Evolutionary conservation across 768 basidiomycete species (phyloP).

Genomic region (Suillus spraguei): DNA sequence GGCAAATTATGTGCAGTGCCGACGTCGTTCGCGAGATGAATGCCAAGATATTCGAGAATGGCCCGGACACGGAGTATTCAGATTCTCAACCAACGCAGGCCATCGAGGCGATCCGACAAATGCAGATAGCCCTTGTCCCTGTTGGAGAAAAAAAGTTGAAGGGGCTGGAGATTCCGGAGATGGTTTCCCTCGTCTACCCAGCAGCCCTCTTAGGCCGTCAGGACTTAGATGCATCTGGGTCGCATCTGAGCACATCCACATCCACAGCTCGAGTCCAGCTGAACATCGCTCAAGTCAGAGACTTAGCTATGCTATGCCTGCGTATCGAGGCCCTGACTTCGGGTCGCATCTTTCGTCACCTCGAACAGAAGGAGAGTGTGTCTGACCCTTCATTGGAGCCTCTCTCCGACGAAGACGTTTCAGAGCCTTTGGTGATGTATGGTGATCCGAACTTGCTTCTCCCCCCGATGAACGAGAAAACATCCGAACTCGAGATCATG

Average conservation of each 20-base stretch:
- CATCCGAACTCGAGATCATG: conserved; percentile 73
- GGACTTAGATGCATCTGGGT: conserved; percentile 46
- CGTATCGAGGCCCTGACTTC: conserved; percentile 79
- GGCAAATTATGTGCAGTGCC: conserved; percentile 90
- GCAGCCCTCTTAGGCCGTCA: conserved; percentile 70
- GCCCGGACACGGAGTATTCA: conserved; percentile 63
- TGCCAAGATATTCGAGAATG: conserved; percentile 56
- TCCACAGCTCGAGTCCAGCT: conserved; percentile 53
- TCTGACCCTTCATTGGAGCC: conserved; percentile 19
- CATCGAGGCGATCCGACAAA: conserved; percentile 72
- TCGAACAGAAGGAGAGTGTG: conserved; percentile 42
- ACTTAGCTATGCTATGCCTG: conserved; percentile 72
- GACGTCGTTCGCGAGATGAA: conserved; percentile 84
- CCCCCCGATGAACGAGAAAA: conserved; percentile 68
- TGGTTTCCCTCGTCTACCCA: conserved; percentile 85
- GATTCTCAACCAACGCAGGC: conserved; percentile 57
- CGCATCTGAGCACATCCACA: conserved; percentile 16
- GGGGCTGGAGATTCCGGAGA: conserved; percentile 90
- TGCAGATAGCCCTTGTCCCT: conserved; percentile 70
- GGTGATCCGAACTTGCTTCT: conserved; percentile 66
- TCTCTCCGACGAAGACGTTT: conserved; percentile 23
- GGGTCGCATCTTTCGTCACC: conserved; percentile 56
- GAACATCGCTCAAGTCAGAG: conserved; percentile 72
- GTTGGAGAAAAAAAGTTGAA: conserved; percentile 93
- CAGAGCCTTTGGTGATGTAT: conserved; percentile 43